Evolutionary conservation across 2,329 filamentous ascomycete species (phyloP), one percentile per base, ranked within the genome.

Genomic region (Nothophaeocryptopus gaeumannii): DNA sequence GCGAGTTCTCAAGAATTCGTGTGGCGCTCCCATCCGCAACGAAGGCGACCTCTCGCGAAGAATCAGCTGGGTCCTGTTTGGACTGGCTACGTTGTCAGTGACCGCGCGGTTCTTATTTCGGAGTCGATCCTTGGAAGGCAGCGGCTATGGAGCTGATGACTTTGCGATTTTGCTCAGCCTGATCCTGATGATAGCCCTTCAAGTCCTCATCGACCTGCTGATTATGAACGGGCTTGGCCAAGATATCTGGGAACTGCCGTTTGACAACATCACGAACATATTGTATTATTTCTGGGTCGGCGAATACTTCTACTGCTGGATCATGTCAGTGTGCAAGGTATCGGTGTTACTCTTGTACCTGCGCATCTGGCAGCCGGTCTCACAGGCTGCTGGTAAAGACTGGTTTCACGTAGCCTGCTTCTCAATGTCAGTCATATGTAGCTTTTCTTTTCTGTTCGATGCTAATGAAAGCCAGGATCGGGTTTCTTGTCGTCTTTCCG

Each of bases 251-350:
- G 13, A 29, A 8, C 34, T 53, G 1, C 20, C 40, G 3, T 46
- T 45, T 15, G 26, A 20, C 5, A 33, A 47, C 37, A 50, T 53
- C 31, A 43, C 41, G 26, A 45, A 45, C 16, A 49, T 53, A 9
- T 29, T 50, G 12, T 42, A 49, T 37, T 50, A 37, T 16, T 53
- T 42, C 13, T 53, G 50, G 50, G 26, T 53, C 9, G 40, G 42
- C 11, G 45, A 53, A 14, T 50, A 41, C 20, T 39, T 53, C 13
- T 53, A 50, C n/a, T 31, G 46, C 12, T 49, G 44, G 41, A 41
- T 50, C 37, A 53, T 53, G 51, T 43, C 39, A 5, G 34, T 41
- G 20, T 46, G 46, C 3, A 50, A 47, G 13, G 46, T 50, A 14
- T 53, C 47, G 2, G 43, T 53, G 5, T 8, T 50, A 2, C 15